These are phyloP conservation scores for Gentiana macrophylla DNA, from an alignment of 257 asterid species.

Conservation along the genomic window DNA sequence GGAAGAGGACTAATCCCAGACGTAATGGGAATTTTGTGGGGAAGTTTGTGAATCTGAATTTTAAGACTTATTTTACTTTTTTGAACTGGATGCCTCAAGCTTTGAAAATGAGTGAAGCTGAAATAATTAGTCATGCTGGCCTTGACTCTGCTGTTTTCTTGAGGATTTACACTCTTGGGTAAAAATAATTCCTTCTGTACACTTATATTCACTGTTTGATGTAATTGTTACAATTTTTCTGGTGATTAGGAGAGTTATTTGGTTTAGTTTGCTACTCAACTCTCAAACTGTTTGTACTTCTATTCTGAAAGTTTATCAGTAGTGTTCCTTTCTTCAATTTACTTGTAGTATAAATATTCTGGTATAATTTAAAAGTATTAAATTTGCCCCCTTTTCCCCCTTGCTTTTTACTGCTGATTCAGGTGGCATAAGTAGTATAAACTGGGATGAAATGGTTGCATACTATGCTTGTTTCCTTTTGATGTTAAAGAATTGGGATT, in stretches of 20 bases:
- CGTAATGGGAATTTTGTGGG: slow-evolving; percentile 54
- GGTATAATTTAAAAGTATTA: no score
- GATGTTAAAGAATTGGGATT: neutral
- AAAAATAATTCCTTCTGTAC: neutral
- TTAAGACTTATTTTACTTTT: slow-evolving; percentile 73
- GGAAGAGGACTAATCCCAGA: slow-evolving; percentile 63
- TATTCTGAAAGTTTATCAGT: no score
- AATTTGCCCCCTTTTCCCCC: neutral
- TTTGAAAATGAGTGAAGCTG: slow-evolving; percentile 73
- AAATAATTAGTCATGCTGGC: slow-evolving; percentile 83
- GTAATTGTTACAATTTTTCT: neutral
- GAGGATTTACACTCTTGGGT: slow-evolving; percentile 94
- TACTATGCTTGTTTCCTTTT: neutral
- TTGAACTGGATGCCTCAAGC: slow-evolving; percentile 99
- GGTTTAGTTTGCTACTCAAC: no score
- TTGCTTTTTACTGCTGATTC: neutral
- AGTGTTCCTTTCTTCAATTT: neutral
- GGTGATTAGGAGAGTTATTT: neutral
- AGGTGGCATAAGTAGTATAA: no score
- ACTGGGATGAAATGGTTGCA: neutral
- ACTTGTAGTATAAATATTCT: no score
- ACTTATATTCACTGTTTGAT: no score
- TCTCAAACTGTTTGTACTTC: no score
- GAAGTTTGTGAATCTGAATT: slow-evolving; percentile 62
- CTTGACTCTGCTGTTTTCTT: slow-evolving; percentile 95